Percentiles rank a stretch among this genome's conserved stretches.
Evolutionary conservation across 2,329 filamentous ascomycete species (phyloP).

Genomic region (Pyrenochaeta sp.): DNA sequence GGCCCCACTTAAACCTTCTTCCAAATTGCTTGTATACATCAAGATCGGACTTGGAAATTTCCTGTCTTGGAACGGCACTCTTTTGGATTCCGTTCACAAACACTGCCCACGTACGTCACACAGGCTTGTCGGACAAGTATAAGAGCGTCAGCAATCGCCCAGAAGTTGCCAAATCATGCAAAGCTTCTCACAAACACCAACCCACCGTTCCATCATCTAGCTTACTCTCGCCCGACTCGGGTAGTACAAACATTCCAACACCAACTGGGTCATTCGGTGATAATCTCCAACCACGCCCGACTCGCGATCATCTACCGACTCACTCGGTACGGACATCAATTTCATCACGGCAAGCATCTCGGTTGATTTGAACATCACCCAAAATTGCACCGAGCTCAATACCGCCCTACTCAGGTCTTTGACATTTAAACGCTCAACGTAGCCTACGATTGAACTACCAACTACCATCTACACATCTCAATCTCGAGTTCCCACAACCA

Average conservation of each 20-base stretch:
- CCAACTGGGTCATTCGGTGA: neutral
- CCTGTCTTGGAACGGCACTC: constrained; percentile 8
- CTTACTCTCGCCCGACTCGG: neutral
- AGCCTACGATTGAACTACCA: neutral
- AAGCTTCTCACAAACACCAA: neutral
- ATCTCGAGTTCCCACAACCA: neutral
- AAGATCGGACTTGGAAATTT: constrained; percentile 10
- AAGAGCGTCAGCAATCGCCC: constrained; percentile 3
- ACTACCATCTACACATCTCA: neutral
- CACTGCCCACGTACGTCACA: constrained; percentile 9
- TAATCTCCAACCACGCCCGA: neutral
- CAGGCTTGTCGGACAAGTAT: constrained; percentile 1
- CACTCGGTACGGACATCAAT: neutral
- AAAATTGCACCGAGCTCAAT: neutral
- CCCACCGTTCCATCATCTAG: neutral
- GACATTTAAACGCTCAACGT: neutral
- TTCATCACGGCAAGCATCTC: neutral
- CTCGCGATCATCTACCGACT: neutral
- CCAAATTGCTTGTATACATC: constrained; percentile 6
- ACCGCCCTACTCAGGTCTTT: neutral
- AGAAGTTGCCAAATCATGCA: neutral
- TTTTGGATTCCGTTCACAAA: constrained; percentile 1
- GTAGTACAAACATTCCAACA: neutral
- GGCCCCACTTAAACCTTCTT: neutral
- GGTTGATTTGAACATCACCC: neutral